Percentiles rank a stretch among this genome's conserved stretches.
These are phyloP conservation scores for Neoboletus subvelutipes DNA, from an alignment of 768 basidiomycete species.

Conservation along the genomic window DNA sequence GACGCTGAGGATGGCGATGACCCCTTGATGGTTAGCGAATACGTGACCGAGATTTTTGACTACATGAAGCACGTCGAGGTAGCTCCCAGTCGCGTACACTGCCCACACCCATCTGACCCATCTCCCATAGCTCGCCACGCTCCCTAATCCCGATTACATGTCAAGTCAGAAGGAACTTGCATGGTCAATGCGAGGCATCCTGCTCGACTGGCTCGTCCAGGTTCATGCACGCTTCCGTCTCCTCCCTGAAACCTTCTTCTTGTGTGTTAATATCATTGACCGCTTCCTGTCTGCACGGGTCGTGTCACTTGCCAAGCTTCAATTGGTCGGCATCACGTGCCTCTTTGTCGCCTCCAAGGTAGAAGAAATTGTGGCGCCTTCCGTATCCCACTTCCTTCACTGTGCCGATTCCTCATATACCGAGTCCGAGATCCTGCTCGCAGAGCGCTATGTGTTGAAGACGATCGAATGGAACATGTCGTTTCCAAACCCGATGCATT, in stretches of 20 bases:
- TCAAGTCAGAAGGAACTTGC: slow-evolving; percentile 74
- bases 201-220: slow-evolving; percentile 93
- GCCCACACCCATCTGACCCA: neutral
- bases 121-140: slow-evolving; percentile 57
- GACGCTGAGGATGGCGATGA: slow-evolving; percentile 91
- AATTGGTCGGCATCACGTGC: slow-evolving; percentile 86
- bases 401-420: slow-evolving; percentile 78
- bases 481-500: slow-evolving; percentile 87
- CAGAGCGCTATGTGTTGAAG: slow-evolving; percentile 85
- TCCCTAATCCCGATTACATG: slow-evolving; percentile 88
- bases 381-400: slow-evolving; percentile 74
- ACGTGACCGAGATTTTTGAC: slow-evolving; percentile 89
- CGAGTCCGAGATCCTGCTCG: slow-evolving; percentile 80
- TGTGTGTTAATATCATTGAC: slow-evolving; percentile 83
- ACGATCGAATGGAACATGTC: slow-evolving; percentile 84
- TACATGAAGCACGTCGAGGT: slow-evolving; percentile 90
- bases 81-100: slow-evolving; percentile 11
- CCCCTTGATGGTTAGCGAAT: slow-evolving; percentile 96
- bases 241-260: slow-evolving; percentile 88
- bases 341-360: slow-evolving; percentile 90
- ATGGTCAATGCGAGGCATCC: slow-evolving; percentile 87
- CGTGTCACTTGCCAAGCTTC: slow-evolving; percentile 80
- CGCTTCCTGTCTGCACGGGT: slow-evolving; percentile 69
- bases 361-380: slow-evolving; percentile 89
- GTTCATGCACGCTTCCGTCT: slow-evolving; percentile 85